Base-by-base conservation (phyloP, 1,284 basidiomycete genomes). In the Marasmius oreades region DNA sequence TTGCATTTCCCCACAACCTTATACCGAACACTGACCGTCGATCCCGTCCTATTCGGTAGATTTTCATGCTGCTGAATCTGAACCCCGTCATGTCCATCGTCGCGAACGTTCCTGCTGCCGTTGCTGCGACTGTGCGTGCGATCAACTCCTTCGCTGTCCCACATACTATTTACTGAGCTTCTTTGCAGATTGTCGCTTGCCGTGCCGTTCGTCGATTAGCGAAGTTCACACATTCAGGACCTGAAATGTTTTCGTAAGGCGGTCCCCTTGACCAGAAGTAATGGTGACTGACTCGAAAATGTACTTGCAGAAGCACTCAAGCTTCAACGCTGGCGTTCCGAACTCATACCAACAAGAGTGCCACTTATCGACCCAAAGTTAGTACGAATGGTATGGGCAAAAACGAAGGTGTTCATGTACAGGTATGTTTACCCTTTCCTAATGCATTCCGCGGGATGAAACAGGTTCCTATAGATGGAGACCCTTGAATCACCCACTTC, bases 11-110 rank as follows among this genome's bases (percentile, higher is more conserved):
- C 45, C 20, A 10, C 5, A 10, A 31, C 55, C n/a, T 33, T 26
- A 16, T 31, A 33, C 6, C 18, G 16, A 24, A 16, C 6, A n/a
- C 26, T 42, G 26, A 50, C 23, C 5, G 5, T 23, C 26, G 12
- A 52, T 28, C 18, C 31, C 24, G 2, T 47, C 47, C 24, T 52
- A 47, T 23, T 39, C 39, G 45, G 1, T 58, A 85, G 83, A 74
- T 81, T 45, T 88, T 90, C 68, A 88, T 89, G 86, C 66, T 88
- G 24, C 67, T 88, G 24, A 76, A 89, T 67, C 69, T 90, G 45
- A 90, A 90, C 64, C 75, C 86, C 1, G 81, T 88, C 55, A 87
- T 89, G 85, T 85, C 82, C 18, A 83, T 89, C 66, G 86, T 89
- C 56, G 84, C 80, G 28, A 88, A 89, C 63, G 86, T 89, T 33